Percentiles rank a stretch among this genome's conserved stretches.
phyloP scores from a whole-genome alignment of 768 basidiomycete genomes.

The Tricholoma bakamatsutake region DNA sequence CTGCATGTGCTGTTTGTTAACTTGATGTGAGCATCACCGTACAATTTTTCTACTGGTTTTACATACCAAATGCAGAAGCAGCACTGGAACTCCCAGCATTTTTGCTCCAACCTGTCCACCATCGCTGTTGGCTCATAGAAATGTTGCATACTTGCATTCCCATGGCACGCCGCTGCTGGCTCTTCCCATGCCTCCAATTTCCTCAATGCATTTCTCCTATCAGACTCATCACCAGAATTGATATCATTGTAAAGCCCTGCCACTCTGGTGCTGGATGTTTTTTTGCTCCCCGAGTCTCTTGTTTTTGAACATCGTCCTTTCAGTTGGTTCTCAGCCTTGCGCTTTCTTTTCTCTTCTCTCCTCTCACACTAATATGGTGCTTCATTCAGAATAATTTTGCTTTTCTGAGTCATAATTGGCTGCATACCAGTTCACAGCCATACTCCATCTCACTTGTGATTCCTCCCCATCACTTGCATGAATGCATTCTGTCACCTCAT shows the following conservation, averaged over 20 bases:
- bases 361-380: background rate
- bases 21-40: background rate
- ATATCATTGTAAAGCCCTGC: no score
- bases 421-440: background rate
- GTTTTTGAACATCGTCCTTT: background rate
- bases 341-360: background rate
- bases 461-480: constrained; percentile 3
- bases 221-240: no score
- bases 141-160: constrained; percentile 5
- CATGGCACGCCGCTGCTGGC: constrained; percentile 7
- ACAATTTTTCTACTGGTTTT: background rate
- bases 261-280: background rate
- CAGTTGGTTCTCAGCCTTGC: background rate
- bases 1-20: no score
- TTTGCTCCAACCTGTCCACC: background rate
- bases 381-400: background rate
- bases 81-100: no score
- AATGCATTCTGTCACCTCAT: no score
- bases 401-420: background rate
- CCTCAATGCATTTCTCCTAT: background rate
- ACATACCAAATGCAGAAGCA: constrained; percentile 2
- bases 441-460: constrained; percentile 3
- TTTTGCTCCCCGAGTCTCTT: background rate
- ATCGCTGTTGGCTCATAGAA: constrained; percentile 8
- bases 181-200: constrained; percentile 8